Evolutionary conservation across 2,329 filamentous ascomycete genomes (phyloP).

Genomic region (Colletotrichum viniferum): DNA sequence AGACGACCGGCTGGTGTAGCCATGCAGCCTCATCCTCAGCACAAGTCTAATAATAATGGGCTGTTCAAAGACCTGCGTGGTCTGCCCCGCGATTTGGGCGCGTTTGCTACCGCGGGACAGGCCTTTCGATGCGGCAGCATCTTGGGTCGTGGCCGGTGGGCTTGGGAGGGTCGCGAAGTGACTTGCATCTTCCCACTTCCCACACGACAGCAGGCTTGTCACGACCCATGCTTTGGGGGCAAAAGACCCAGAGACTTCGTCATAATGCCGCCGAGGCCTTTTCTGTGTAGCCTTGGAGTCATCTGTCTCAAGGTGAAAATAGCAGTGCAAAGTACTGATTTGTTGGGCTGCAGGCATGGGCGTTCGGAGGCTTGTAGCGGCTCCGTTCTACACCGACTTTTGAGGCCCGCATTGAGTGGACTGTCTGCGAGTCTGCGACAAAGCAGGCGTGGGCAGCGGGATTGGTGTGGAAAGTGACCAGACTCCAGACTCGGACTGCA

Average conservation of each 20-base stretch:
- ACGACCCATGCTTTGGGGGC: background rate
- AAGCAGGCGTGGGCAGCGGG: background rate
- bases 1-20: background rate
- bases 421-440: constrained; percentile 19
- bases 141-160: background rate
- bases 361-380: constrained; percentile 3
- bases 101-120: background rate
- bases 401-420: constrained; percentile 23
- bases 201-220: constrained; percentile 1
- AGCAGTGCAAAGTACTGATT: constrained; percentile 6
- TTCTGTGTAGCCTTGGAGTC: background rate
- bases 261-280: constrained; percentile 1
- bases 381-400: constrained; percentile 24
- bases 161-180: constrained; percentile 11
- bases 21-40: constrained; percentile 12
- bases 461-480: constrained; percentile 3
- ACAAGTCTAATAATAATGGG: background rate
- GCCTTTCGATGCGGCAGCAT: background rate
- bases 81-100: constrained; percentile 14
- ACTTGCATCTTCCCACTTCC: constrained; percentile 21
- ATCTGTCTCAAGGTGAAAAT: background rate
- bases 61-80: background rate
- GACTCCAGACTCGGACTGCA: constrained; percentile 6
- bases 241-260: constrained; percentile 5
- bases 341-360: constrained; percentile 19